Evolutionary conservation across 1,139 yeast species (phyloP), one percentile per base, ranked within the genome.

Genomic region (Lodderomyces orthopsilosis): DNA sequence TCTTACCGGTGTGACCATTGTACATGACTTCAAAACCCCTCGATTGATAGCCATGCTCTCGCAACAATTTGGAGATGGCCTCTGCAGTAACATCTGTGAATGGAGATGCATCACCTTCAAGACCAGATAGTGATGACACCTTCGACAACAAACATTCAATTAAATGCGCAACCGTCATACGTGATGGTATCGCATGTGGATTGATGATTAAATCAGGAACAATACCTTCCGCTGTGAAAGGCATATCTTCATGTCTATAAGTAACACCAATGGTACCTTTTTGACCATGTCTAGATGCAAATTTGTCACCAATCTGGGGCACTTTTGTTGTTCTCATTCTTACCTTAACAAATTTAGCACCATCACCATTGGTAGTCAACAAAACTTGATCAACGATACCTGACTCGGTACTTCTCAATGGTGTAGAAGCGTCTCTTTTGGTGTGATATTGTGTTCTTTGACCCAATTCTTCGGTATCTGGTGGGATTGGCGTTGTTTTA

Each of bases 251-350:
- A 64, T 93, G 94, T 62, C 98, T 82, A 63, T 93, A 94, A 1
- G 98, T 93, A 49, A 93, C 95, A 82, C 99, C 99, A 66, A 94
- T 91, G 22, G 98, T 94, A 85, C 99, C 99, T 74, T 93, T 93
- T 70, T 94, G 99, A 66, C 99, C 99, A 75, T 93, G 98, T 73
- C 98, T 88, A 37, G 98, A 91, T 4, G 98, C 98, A 69, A 93
- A 93, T 69, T 93, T 93, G 70, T 93, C 99, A 68, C 99, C 99
- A 68, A 94, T 93, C 70, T 93, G 99, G 10, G 99, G 99, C 42
- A 91, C 78, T 68, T 93, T 93, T 5, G 99, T 93, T 1, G 98
- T 91, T 79, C 99, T 86, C 90, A 94, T 94, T 70, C 99, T 83
- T 37, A 93, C 98, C 70, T 93, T 93, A 45, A 93, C 98, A 58